Evolutionary conservation across 768 basidiomycete species (phyloP), one percentile per base, ranked within the genome.

Genomic region (Panaeolus papilionaceus): DNA sequence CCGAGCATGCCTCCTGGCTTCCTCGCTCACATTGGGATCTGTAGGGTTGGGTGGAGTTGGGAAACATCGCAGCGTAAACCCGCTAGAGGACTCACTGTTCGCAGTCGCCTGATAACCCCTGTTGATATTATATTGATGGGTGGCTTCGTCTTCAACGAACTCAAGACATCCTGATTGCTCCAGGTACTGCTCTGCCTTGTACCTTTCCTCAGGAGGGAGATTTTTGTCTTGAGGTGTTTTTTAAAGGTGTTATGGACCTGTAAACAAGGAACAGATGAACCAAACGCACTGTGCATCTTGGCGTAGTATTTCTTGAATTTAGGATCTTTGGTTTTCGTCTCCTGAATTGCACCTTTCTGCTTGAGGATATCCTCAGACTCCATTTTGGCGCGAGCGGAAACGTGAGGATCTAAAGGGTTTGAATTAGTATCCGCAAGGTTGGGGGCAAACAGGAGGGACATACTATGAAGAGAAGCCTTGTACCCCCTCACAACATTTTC

Each of bases 331-430:
- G 26, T 37, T 16, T 16, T 58, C 11, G 26, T 58, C 28, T 58
- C 54, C 14, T 37, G 12, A 58, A 33, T 28, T 58, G 14, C 54
- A 16, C 54, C 54, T 37, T 58, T 58, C 28, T 58, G 26, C 28
- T 58, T 3, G 12, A 58, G 28, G 5, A 58, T 28, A 7, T 58
- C 14, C 16, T 58, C 54, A 16, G 54, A 33, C 26, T 58, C 10
- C 54, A 58, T 58, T 37, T 58, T 58, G 26, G 28, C 54, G 28
- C 54, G 26, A 58, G 54, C 28, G 54, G 54, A 58, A 7, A 58
- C 54, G 7, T 7, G 54, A 3, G 54, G 54, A 18, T 58, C 54
- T 58, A 9, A 10, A 51, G 18, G 18, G 49, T 1, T 11, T 51
- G 8, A 51, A 14, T 51, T 1, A 47, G 9, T 20, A 14, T n/a